A percentile compares a stretch with the other conserved stretches of the same genome.
Evolutionary conservation across 495 filamentous ascomycete species (phyloP).

Genomic region (Neurospora tetrasperma): DNA sequence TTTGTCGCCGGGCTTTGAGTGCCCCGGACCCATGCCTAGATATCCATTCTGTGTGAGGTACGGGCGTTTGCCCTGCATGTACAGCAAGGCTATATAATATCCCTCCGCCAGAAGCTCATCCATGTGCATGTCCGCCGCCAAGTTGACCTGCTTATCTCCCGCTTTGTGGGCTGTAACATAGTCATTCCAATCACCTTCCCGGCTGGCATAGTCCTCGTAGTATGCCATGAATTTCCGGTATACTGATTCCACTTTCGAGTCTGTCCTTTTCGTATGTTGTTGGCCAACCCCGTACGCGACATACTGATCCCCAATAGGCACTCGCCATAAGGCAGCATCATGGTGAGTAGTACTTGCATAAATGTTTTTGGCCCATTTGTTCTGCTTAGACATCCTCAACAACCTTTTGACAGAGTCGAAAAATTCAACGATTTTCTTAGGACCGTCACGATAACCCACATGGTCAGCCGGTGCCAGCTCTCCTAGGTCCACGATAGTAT

Average conservation of each 20-base stretch:
- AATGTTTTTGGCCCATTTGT: background rate
- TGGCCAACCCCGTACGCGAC: background rate
- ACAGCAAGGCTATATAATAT: background rate
- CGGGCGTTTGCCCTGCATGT: background rate
- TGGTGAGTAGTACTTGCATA: background rate
- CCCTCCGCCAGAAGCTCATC: background rate
- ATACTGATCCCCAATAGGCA: background rate
- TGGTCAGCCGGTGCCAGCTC: background rate
- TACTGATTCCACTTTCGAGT: background rate
- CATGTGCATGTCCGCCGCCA: background rate
- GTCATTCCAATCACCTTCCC: background rate
- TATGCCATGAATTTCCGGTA: background rate
- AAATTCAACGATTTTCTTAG: background rate
- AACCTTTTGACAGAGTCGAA: background rate
- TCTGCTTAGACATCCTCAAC: background rate
- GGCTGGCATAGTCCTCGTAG: background rate
- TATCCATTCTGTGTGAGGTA: conserved; percentile 7
- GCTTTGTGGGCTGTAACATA: fast-evolving
- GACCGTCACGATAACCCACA: fast-evolving
- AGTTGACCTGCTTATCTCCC: background rate
- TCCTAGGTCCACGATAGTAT: background rate
- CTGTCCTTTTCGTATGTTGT: background rate
- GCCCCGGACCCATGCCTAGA: conserved; percentile 7
- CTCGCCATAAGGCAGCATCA: background rate
- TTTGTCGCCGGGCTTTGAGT: background rate